A percentile compares a stretch with the other conserved stretches of the same genome.
Evolutionary conservation across 495 filamentous ascomycete genomes (phyloP).

Genomic region (Amniculicola lignicola): DNA sequence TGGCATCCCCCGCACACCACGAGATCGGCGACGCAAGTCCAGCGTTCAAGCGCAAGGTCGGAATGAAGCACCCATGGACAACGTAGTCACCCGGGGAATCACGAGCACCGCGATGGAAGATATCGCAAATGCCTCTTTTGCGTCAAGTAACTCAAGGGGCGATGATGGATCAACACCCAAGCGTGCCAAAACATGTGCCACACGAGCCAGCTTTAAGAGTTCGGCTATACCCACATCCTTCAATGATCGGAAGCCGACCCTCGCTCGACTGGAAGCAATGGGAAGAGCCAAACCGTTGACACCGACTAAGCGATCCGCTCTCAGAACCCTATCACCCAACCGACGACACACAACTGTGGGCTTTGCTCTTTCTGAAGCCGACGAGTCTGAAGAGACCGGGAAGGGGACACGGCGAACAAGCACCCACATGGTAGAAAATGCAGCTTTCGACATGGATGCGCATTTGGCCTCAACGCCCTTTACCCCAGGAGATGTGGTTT

Average conservation of each 20-base stretch:
- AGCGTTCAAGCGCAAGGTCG: background rate
- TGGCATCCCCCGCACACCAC: background rate
- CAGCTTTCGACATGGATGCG: conserved; percentile 11
- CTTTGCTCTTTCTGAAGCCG: conserved; percentile 8
- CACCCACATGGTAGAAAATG: conserved; percentile 3
- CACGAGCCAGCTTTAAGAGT: conserved; percentile 25
- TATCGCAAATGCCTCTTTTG: conserved; percentile 29
- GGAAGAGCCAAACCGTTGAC: background rate
- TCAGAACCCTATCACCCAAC: conserved; percentile 18
- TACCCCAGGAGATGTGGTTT: conserved; percentile 11
- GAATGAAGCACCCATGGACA: background rate
- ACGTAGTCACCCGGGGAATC: background rate
- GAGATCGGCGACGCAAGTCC: conserved; percentile 17
- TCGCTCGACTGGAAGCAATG: too few relatives aligned
- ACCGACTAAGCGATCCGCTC: conserved; percentile 21
- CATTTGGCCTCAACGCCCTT: conserved; percentile 8
- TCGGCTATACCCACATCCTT: conserved; percentile 10
- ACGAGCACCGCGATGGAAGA: conserved; percentile 14
- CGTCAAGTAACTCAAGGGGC: conserved; percentile 34
- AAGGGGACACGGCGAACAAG: conserved; percentile 1
- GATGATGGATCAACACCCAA: conserved; percentile 39
- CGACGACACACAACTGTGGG: conserved; percentile 29
- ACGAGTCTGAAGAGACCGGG: conserved; percentile 1
- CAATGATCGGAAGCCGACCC: too few relatives aligned
- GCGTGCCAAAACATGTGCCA: conserved; percentile 31